phyloP scores from a whole-genome alignment of 176 grass and related monocot genomes.

The Urochloa ruziziensis region DNA sequence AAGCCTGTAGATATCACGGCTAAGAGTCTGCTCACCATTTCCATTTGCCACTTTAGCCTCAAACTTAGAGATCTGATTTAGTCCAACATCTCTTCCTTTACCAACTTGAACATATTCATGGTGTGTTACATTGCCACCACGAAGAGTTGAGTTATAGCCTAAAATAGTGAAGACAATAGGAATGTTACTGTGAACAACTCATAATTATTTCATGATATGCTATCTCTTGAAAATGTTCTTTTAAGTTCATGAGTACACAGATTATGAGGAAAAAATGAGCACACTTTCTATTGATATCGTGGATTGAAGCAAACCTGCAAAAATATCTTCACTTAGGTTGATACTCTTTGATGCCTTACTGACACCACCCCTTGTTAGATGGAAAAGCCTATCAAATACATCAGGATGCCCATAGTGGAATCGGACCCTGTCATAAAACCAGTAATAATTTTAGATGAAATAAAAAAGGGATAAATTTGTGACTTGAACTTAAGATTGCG shows the following conservation, averaged over 20 bases:
- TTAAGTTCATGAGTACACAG: not conserved
- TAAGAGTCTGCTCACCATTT: slow-evolving; percentile 90
- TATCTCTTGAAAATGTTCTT: not conserved
- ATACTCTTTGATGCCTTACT: slow-evolving; percentile 96
- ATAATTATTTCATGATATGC: slow-evolving; percentile 3
- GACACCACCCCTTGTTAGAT: slow-evolving; percentile 89
- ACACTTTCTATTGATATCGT: not conserved
- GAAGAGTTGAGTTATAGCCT: slow-evolving; percentile 92
- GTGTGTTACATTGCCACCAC: slow-evolving; percentile 88
- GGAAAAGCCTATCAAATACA: slow-evolving; percentile 95
- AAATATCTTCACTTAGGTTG: slow-evolving; percentile 96
- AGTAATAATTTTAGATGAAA: slow-evolving; percentile 26
- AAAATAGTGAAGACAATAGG: slow-evolving; percentile 17
- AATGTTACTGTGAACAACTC: not conserved
- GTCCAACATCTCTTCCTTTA: slow-evolving; percentile 89
- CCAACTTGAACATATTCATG: slow-evolving; percentile 97
- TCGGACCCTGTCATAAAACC: slow-evolving; percentile 60
- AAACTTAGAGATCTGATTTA: slow-evolving; percentile 93
- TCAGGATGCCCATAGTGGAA: slow-evolving; percentile 99
- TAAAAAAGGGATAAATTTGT: not conserved
- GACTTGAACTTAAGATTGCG: not conserved
- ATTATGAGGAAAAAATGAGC: not conserved
- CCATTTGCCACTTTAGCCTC: slow-evolving; percentile 96
- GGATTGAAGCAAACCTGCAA: slow-evolving; percentile 56
- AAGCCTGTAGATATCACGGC: slow-evolving; percentile 89